Base-by-base conservation (phyloP, 345 rosid genomes). In the Abelmoschus esculentus region DNA sequence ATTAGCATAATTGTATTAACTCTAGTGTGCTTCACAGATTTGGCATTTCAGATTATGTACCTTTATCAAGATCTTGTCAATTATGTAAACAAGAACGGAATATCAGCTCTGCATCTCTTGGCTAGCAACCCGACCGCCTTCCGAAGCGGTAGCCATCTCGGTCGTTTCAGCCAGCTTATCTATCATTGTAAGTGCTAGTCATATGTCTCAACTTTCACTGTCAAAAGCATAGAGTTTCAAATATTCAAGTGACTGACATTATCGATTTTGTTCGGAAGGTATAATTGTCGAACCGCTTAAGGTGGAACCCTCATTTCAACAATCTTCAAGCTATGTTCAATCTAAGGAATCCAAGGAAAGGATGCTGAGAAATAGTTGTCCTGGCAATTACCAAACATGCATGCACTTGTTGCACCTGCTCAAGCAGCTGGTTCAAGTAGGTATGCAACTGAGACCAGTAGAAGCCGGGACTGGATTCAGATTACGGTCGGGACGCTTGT, bases 11-110 rank as follows among this genome's bases (percentile, higher is more conserved):
- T 56, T 52, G 44, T 9, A 11, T 14, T n/a, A 55, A 55, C 6
- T 10, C 7, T 9, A 26, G 4, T 66, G 6, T 62, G 17, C 7
- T 55, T 46, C 31, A 18, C 75, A 86, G 87, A 82, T 58, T 76
- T 86, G 76, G 85, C 88, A 58, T 84, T 79, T 68, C 85, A 82
- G 47, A 86, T 84, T 26, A 76, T 86, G 28, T 5, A 40, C 54
- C 6, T 38, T 17, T 71, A 77, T 13, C 9, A 5, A 49, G 13
- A 75, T 0, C 76, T 84, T 17, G 81, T 71, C 2, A 61, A 76
- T 65, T n/a, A 0, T 13, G 68, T 55, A 67, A 77, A 82, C 64
- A 70, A 69, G 60, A 18, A 29, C 14, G 86, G 85, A 26, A 31
- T 34, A 3, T 54, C 85, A 2, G 86, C 90, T 22, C 84, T 86